Evolutionary conservation across 169 alveolate genomes (phyloP), one percentile per base, ranked within the genome.

Genomic region (Babesia ovis): DNA sequence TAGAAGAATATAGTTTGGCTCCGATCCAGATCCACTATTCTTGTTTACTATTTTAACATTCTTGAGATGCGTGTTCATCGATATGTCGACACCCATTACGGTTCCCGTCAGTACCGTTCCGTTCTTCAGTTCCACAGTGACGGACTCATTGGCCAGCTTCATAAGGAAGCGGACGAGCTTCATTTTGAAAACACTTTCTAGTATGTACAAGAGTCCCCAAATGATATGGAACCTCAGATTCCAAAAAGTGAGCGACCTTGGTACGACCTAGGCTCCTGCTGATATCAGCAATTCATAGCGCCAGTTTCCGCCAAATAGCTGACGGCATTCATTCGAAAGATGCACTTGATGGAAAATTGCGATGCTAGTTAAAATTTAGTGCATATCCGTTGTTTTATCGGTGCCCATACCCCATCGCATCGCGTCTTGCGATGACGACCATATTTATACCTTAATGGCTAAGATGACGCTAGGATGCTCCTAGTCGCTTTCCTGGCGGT

Each of bases 31-130:
- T 35, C 96, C 98, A 59, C 95, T 83, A n/a, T 92, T 85, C 83
- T 96, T 97, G 67, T 94, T 85, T n/a, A 97, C 97, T 85, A 98
- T 85, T 87, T 95, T 96, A 31, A 96, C 99, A 72, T 95, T 96
- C 86, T 97, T 96, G 85, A 98, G 85, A 83, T 98, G 99, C 27
- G 99, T 98, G 89, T 98, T 98, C 99, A 98, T 98, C 60, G 98
- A 93, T 16, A 98, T 93, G 76, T 98, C 99, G 12, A 98, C 98
- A 42, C 98, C 99, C 51, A 93, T 91, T 25, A 97, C 92, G 3
- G 98, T 93, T 8, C 99, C 99, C 22, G 93, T 96, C 37, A 97
- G 90, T 45, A 96, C 95, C 0, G 99, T 96, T 18, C 99, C 99
- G 87, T 98, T 98, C 90, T 97, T 97, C 66, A 98, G 90, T 90